Evolutionary conservation across 352 stramenopile genomes (phyloP).

Genomic region (Phytophthora sojae): DNA sequence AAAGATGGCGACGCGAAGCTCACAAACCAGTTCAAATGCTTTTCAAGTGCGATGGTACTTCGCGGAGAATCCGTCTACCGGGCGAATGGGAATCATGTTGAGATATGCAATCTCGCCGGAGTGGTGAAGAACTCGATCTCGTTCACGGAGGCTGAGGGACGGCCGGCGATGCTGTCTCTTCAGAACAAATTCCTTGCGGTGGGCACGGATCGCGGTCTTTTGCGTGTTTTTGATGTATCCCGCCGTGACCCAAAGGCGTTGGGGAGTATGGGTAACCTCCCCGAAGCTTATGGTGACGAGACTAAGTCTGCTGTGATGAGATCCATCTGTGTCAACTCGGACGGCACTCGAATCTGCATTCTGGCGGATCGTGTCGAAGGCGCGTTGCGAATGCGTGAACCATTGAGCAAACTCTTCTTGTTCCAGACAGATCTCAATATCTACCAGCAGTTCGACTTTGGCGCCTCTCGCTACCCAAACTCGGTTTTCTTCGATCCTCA

Average conservation of each 20-base stretch:
- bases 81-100: slow-evolving; percentile 83
- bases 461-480: slow-evolving; percentile 66
- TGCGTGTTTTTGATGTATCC: slow-evolving; percentile 92
- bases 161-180: slow-evolving; percentile 80
- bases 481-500: slow-evolving; percentile 92
- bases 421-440: slow-evolving; percentile 93
- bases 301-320: slow-evolving; percentile 66
- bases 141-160: slow-evolving; percentile 92
- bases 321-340: slow-evolving; percentile 85
- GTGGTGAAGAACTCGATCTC: slow-evolving; percentile 89
- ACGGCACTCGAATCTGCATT: slow-evolving; percentile 91
- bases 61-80: slow-evolving; percentile 90
- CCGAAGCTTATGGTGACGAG: slow-evolving; percentile 63
- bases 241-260: slow-evolving; percentile 87
- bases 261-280: slow-evolving; percentile 85
- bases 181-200: slow-evolving; percentile 93
- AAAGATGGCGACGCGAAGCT: slow-evolving; percentile 68
- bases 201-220: slow-evolving; percentile 79
- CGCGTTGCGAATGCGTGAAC: slow-evolving; percentile 82
- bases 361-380: slow-evolving; percentile 83
- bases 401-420: slow-evolving; percentile 88
- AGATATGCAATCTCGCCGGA: slow-evolving; percentile 90
- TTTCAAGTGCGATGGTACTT: slow-evolving; percentile 75
- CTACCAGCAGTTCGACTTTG: slow-evolving; percentile 92
- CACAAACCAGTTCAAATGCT: slow-evolving; percentile 78